Evolutionary conservation across 2,329 filamentous ascomycete species (phyloP), one percentile per base, ranked within the genome.

Genomic region (Fusarium beomiforme): DNA sequence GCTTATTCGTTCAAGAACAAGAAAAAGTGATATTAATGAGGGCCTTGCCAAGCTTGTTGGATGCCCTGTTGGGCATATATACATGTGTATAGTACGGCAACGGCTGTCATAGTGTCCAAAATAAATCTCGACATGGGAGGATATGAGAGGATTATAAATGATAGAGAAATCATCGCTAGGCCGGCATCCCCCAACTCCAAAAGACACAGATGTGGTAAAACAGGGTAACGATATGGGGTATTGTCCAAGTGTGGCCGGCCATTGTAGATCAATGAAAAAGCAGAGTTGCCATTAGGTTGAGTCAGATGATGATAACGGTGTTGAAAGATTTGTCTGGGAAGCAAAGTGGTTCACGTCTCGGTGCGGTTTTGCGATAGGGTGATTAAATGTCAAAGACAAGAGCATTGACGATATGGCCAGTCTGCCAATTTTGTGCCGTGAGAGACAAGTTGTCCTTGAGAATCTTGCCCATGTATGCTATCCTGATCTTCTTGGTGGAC

Each of bases 391-490:
- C 81, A 75, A 88, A 90, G 57, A 96, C 88, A 64, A 96, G 84
- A 24, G 91, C 94, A 78, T 95, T 96, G 59, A 97, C 82, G 36
- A 96, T 85, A 77, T 96, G 88, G 37, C 90, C 92, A 67, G 88
- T 85, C 74, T 90, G 88, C 92, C 93, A 97, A 51, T 92, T 92
- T 74, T 96, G 92, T 6, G 87, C 86, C 46, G 84, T 80, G 21
- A 97, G 83, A 2, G 91, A 86, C 23, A 88, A 79, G 58, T 86
- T 85, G 70, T 95, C 93, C 71, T 90, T 90, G 47, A 97, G 86
- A 54, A 95, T 88, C 78, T 90, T 93, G 72, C 95, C 95, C 80
- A 96, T 87, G 79, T 97, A 97, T 23, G 90, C 91, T 64, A 97
- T 87, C 58, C 89, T 89, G 54, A 97, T 84, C 50, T 85, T 87